These are phyloP conservation scores for Gracilaria gracilis DNA, from an alignment of 23 red algal genomes.

Conservation along the genomic window DNA sequence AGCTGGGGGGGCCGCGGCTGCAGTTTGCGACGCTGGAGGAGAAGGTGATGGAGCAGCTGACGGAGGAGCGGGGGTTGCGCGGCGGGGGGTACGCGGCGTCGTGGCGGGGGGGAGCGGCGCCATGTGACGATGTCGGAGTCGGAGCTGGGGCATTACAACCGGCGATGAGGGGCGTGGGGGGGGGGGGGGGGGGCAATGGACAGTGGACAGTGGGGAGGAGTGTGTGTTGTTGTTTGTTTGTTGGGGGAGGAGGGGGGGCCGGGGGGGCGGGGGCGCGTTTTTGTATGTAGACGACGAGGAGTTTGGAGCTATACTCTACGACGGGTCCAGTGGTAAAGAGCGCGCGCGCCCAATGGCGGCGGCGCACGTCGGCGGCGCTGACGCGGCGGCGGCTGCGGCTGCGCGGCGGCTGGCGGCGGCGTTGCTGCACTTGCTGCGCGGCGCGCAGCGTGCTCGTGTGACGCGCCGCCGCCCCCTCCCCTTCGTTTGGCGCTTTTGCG, in stretches of 20 bases:
- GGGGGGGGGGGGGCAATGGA: background rate
- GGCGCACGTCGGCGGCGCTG: too few relatives aligned
- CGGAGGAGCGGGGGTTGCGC: conserved; percentile 5
- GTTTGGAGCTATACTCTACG: too few relatives aligned
- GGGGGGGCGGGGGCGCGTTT: too few relatives aligned
- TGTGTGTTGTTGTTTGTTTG: background rate
- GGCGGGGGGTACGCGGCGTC: conserved; percentile 24
- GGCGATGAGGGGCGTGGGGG: too few relatives aligned
- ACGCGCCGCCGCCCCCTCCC: too few relatives aligned
- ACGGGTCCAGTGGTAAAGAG: too few relatives aligned
- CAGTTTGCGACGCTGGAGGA: conserved; percentile 41
- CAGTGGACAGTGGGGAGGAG: too few relatives aligned
- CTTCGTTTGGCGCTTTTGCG: too few relatives aligned
- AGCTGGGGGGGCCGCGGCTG: conserved; percentile 6
- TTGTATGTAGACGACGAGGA: too few relatives aligned
- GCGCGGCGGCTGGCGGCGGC: too few relatives aligned
- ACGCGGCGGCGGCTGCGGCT: too few relatives aligned
- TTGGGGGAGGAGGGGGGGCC: background rate
- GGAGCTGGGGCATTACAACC: conserved; percentile 62
- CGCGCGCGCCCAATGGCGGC: too few relatives aligned
- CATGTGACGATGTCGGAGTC: conserved; percentile 72
- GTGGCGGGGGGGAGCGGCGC: conserved; percentile 20
- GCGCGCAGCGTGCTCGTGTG: background rate
- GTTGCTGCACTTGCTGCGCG: background rate
- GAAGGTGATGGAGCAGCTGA: conserved; percentile 58